Evolutionary conservation across 2,329 filamentous ascomycete species (phyloP).

Genomic region (Aspergillus glaucus): DNA sequence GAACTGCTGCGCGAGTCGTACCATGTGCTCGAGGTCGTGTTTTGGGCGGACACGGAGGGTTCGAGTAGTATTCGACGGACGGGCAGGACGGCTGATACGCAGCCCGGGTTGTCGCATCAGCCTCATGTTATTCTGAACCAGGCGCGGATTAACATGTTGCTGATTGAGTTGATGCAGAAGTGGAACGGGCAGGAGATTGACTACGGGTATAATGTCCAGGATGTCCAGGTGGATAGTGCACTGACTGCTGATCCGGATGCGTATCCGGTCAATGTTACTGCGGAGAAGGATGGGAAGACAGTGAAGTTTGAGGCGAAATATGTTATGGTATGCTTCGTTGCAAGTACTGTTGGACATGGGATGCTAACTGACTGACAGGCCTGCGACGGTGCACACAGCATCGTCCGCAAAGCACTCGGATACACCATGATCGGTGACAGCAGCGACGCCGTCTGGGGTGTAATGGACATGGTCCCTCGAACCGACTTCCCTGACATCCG

Average conservation of each 20-base stretch:
- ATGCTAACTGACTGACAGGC: constrained; percentile 22
- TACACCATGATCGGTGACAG: constrained; percentile 56
- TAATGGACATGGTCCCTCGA: constrained; percentile 47
- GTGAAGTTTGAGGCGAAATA: constrained; percentile 46
- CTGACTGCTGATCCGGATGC: constrained; percentile 31
- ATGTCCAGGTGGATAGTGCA: constrained; percentile 45
- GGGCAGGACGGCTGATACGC: constrained; percentile 49
- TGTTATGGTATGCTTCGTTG: constrained; percentile 26
- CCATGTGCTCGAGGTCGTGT: constrained; percentile 53
- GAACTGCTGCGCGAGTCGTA: constrained; percentile 52
- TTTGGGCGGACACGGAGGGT: constrained; percentile 44
- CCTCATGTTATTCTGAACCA: constrained; percentile 55
- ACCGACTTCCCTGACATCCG: constrained; percentile 48
- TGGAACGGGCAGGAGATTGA: constrained; percentile 43
- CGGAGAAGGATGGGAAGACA: constrained; percentile 36
- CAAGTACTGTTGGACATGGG: not conserved
- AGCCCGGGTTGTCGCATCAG: constrained; percentile 47
- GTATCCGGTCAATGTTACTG: constrained; percentile 42
- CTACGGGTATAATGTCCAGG: constrained; percentile 49
- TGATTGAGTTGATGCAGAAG: constrained; percentile 47
- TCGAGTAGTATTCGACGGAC: constrained; percentile 41
- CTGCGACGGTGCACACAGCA: constrained; percentile 44
- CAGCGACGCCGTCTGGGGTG: constrained; percentile 53
- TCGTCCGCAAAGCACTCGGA: constrained; percentile 33
- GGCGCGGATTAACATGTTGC: constrained; percentile 48